Evolutionary conservation across 2,329 filamentous ascomycete species (phyloP).

Genomic region (Colletotrichum sp.): DNA sequence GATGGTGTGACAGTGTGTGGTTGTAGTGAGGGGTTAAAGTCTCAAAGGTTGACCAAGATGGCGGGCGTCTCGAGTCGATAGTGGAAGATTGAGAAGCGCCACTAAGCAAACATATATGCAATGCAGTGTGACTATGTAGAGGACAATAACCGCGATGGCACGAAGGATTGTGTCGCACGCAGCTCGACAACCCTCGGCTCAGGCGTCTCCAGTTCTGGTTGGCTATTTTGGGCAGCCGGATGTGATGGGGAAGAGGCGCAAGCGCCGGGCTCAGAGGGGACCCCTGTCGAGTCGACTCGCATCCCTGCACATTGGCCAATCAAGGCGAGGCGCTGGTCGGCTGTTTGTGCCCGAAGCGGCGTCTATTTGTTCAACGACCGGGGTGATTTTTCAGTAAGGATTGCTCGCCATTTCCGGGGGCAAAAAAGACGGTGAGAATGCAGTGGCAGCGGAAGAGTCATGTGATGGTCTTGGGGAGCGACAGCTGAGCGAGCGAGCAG

Average conservation of each 20-base stretch:
- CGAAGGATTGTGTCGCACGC: slow-evolving; percentile 16
- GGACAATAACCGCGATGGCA: slow-evolving; percentile 24
- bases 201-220: slow-evolving; percentile 32
- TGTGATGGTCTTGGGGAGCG: not conserved
- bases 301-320: slow-evolving; percentile 28
- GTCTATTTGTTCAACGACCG: slow-evolving; percentile 18
- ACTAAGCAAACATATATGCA: slow-evolving; percentile 20
- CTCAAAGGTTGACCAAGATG: not conserved
- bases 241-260: slow-evolving; percentile 35
- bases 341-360: slow-evolving; percentile 20
- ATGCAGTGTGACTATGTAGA: slow-evolving; percentile 23
- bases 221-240: slow-evolving; percentile 40
- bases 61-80: not conserved
- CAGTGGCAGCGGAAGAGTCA: not conserved
- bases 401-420: slow-evolving; percentile 1
- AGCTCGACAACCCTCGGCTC: slow-evolving; percentile 25
- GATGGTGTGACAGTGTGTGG: not conserved
- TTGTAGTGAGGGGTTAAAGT: not conserved
- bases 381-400: not conserved
- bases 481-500: not conserved
- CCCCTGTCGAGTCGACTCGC: slow-evolving; percentile 22
- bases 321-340: slow-evolving; percentile 12
- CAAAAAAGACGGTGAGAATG: slow-evolving; percentile 15
- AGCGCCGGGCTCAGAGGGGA: slow-evolving; percentile 35
- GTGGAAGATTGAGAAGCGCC: slow-evolving; percentile 4